Conservation (phyloP, 331 rosid genomes). For the Arachis monticola region DNA sequence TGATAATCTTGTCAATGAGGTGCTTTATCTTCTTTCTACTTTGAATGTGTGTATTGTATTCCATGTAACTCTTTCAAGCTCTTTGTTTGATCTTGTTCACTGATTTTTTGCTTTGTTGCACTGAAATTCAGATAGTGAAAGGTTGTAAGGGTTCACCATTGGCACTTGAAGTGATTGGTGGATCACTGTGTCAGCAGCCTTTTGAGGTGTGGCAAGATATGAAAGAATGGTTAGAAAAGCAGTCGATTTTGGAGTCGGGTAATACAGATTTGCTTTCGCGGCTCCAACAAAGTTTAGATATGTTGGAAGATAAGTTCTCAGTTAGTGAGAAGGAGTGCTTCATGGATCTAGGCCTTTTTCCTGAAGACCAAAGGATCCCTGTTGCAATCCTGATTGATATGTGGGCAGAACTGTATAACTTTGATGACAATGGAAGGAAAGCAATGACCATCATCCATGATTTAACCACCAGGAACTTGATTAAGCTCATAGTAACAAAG, state of each 20-base stretch:
- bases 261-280: slow-evolving; percentile 42
- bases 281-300: slow-evolving; percentile 62
- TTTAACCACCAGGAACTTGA: slow-evolving; percentile 57
- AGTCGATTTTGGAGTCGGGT: slow-evolving; percentile 48
- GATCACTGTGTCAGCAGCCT: slow-evolving; percentile 56
- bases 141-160: slow-evolving; percentile 63
- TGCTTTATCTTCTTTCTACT: slow-evolving; percentile 33
- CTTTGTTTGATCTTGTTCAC: too few relatives aligned
- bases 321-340: slow-evolving; percentile 58
- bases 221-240: slow-evolving; percentile 43
- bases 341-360: slow-evolving; percentile 77
- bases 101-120: slow-evolving; percentile 12
- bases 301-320: slow-evolving; percentile 41
- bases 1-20: slow-evolving; percentile 50
- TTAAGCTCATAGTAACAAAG: slow-evolving; percentile 59
- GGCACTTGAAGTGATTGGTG: slow-evolving; percentile 60
- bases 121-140: slow-evolving; percentile 60
- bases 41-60: too few relatives aligned
- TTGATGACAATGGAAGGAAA: slow-evolving; percentile 40
- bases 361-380: slow-evolving; percentile 68
- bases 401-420: slow-evolving; percentile 53
- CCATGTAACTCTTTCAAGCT: too few relatives aligned
- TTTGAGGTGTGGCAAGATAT: slow-evolving; percentile 53
- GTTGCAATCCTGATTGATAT: slow-evolving; percentile 68
- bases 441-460: slow-evolving; percentile 53